phyloP scores from a whole-genome alignment of 257 asterid species.

The Misopates orontium region DNA sequence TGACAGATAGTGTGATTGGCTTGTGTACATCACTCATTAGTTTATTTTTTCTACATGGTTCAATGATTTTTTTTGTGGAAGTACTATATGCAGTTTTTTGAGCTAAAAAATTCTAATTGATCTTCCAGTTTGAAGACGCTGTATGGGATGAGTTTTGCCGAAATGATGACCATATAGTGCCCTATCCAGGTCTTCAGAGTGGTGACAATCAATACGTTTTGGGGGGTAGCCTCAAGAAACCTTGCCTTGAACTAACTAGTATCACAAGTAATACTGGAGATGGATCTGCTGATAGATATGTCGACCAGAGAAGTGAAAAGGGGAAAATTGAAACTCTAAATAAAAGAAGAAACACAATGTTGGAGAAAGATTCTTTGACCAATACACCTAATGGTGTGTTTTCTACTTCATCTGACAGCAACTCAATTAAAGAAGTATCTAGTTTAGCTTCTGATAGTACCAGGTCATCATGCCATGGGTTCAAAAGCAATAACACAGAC shows the following conservation, averaged over 20 bases:
- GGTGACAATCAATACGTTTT: conserved; percentile 34
- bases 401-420: conserved; percentile 37
- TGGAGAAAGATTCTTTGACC: conserved; percentile 46
- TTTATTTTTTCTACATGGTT: conserved; percentile 22
- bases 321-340: conserved; percentile 29
- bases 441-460: conserved; percentile 43
- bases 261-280: conserved; percentile 34
- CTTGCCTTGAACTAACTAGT: conserved; percentile 37
- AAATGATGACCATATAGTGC: conserved; percentile 71
- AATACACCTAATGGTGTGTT: conserved; percentile 38
- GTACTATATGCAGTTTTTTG: conserved; percentile 42
- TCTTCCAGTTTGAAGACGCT: conserved; percentile 65
- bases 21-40: not conserved
- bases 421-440: conserved; percentile 39
- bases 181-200: conserved; percentile 44
- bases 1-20: not conserved
- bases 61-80: conserved; percentile 23
- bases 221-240: conserved; percentile 46
- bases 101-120: conserved; percentile 54
- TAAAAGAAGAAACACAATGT: conserved; percentile 40
- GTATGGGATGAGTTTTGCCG: conserved; percentile 66
- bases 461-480: conserved; percentile 37
- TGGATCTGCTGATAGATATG: conserved; percentile 33
- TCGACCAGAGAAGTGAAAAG: conserved; percentile 39
- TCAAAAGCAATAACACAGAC: conserved; percentile 41